Conservation (phyloP, 768 basidiomycete species). For the Psilocybe cyanescens region DNA sequence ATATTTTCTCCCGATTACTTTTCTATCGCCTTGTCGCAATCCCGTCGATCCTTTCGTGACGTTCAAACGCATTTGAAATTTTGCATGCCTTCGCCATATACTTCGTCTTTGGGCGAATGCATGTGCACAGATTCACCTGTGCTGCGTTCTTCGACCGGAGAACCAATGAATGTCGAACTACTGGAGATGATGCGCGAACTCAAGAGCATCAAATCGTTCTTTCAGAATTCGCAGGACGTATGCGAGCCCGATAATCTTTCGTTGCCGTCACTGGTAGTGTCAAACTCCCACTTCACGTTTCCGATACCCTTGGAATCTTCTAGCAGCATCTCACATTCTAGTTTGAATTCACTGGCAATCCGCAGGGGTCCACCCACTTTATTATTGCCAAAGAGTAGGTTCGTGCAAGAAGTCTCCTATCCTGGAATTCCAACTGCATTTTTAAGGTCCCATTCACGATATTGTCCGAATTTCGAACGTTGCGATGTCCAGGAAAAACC, state of each 20-base stretch:
- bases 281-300: conserved; percentile 43
- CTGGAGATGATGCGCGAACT: conserved; percentile 44
- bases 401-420: conserved; percentile 30
- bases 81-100: not conserved
- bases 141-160: not conserved
- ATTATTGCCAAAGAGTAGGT: conserved; percentile 20
- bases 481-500: conserved; percentile 22
- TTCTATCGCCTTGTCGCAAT: conserved; percentile 16
- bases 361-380: conserved; percentile 43
- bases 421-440: conserved; percentile 49
- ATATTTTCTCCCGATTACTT: conserved; percentile 38
- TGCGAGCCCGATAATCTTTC: conserved; percentile 18
- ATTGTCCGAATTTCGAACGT: conserved; percentile 30
- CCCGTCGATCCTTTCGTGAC: conserved; percentile 5
- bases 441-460: conserved; percentile 42
- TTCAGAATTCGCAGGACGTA: conserved; percentile 31
- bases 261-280: conserved; percentile 41
- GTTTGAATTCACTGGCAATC: conserved; percentile 32
- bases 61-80: not conserved
- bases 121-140: not conserved
- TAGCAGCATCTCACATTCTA: conserved; percentile 21
- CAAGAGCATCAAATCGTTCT: conserved; percentile 41
- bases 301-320: conserved; percentile 40
- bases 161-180: conserved; percentile 39
- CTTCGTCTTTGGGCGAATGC: not conserved